phyloP scores from a whole-genome alignment of 352 stramenopile genomes.

The Phytophthora cactorum region DNA sequence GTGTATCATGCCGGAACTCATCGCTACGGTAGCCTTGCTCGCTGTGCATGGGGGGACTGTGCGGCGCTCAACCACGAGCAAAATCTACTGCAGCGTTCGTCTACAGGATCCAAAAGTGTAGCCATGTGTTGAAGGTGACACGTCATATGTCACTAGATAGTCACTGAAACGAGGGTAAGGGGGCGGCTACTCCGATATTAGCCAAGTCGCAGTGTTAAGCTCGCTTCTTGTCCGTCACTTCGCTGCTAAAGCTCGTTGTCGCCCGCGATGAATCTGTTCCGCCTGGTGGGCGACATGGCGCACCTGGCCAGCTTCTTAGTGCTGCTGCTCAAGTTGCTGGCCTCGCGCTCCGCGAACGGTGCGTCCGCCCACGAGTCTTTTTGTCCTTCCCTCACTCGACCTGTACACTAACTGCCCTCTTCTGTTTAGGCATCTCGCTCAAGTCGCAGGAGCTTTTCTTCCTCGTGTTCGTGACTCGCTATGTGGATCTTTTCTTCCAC shows the following conservation, averaged over 20 bases:
- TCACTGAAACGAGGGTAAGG: conserved; percentile 31
- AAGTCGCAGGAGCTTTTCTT: conserved; percentile 99
- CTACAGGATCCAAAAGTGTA: conserved; percentile 1
- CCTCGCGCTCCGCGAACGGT: conserved; percentile 81
- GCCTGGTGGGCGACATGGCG: conserved; percentile 98
- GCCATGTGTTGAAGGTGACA: conserved; percentile 22
- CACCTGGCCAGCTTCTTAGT: conserved; percentile 99
- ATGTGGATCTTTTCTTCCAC: conserved; percentile 98
- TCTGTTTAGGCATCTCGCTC: conserved; percentile 94
- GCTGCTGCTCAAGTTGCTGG: conserved; percentile 96
- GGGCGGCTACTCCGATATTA: conserved; percentile 6
- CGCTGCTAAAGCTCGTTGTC: not conserved
- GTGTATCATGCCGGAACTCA: no score
- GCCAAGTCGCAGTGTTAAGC: conserved; percentile 12
- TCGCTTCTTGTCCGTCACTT: not conserved
- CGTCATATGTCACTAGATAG: conserved; percentile 36
- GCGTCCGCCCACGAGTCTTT: conserved; percentile 10
- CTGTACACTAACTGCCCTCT: not conserved
- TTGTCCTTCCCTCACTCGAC: not conserved
- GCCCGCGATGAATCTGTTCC: conserved; percentile 95
- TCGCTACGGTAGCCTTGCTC: no score
- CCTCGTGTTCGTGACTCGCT: conserved; percentile 98
- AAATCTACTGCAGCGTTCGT: not conserved
- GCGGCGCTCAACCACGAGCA: no score
- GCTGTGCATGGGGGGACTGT: no score